Percentiles rank a stretch among this genome's conserved stretches.
Evolutionary conservation across 768 basidiomycete genomes (phyloP).

Genomic region (Phaeotremella fagi): DNA sequence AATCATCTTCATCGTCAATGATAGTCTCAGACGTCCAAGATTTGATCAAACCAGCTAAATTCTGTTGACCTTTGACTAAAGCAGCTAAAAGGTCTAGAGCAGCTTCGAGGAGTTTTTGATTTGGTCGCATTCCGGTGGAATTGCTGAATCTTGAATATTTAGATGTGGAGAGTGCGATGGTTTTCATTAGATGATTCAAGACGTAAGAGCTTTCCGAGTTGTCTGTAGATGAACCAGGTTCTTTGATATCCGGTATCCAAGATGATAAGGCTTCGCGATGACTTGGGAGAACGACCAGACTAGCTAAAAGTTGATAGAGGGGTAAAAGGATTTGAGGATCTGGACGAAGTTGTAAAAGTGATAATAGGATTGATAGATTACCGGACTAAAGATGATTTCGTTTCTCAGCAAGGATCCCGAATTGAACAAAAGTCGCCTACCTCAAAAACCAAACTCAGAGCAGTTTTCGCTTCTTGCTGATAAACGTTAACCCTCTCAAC

Average conservation of each 20-base stretch:
- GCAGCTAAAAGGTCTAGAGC: conserved; percentile 42
- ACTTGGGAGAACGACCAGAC: conserved; percentile 33
- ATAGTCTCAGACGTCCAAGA: conserved; percentile 7
- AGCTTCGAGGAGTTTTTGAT: conserved; percentile 39
- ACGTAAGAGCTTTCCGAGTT: conserved; percentile 12
- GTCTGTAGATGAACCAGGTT: not conserved
- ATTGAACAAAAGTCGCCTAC: conserved; percentile 16
- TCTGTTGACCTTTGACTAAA: conserved; percentile 32
- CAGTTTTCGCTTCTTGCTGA: conserved; percentile 16
- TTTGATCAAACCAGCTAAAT: conserved; percentile 13
- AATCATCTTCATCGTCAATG: not conserved
- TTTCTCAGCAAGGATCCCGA: not conserved
- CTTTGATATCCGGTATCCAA: conserved; percentile 14
- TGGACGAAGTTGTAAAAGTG: conserved; percentile 18
- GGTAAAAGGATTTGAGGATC: conserved; percentile 38
- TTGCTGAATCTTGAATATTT: not conserved
- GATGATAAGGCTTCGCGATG: conserved; percentile 36
- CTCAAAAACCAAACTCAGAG: conserved; percentile 25
- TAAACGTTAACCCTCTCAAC: conserved; percentile 3
- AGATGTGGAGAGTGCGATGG: conserved; percentile 1
- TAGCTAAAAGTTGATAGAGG: conserved; percentile 41
- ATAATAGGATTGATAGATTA: conserved; percentile 30
- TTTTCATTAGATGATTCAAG: conserved; percentile 21
- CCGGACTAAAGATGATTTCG: conserved; percentile 10
- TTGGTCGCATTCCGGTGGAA: conserved; percentile 6